phyloP scores from a whole-genome alignment of 83 land plant species.

The Thuja plicata region DNA sequence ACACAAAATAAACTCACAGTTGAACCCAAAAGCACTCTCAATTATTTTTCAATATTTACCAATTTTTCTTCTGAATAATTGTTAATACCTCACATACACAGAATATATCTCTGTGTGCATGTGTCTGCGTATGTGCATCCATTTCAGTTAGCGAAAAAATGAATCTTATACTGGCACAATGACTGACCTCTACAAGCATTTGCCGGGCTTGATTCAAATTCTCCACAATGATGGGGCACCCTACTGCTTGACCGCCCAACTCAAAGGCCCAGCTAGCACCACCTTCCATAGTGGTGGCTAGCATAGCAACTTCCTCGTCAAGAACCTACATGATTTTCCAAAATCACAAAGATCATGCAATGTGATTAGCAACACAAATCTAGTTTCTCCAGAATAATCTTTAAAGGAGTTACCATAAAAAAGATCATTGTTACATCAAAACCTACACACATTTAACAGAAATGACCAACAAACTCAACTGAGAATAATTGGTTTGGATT shows the following conservation, averaged over 20 bases:
- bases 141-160: not conserved
- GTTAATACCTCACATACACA: no score
- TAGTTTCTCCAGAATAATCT: not conserved
- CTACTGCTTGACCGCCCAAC: constrained; percentile 23
- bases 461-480: not conserved
- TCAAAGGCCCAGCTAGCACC: constrained; percentile 55
- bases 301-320: constrained; percentile 12
- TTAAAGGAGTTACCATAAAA: not conserved
- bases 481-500: not conserved
- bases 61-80: not conserved
- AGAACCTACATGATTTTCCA: constrained; percentile 5
- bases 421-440: not conserved
- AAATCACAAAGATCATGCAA: constrained; percentile 6
- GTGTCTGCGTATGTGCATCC: not conserved
- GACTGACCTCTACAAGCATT: constrained; percentile 45
- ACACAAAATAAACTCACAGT: no score
- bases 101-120: no score
- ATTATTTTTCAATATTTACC: not conserved
- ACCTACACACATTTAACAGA: not conserved
- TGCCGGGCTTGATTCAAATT: constrained; percentile 43
- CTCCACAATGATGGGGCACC: constrained; percentile 38
- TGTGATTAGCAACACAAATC: not conserved
- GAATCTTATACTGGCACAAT: not conserved
- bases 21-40: no score
- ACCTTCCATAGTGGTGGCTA: not conserved